Conservation (phyloP, 805 yeast genomes). For the Yamadazyma tumulicola region DNA sequence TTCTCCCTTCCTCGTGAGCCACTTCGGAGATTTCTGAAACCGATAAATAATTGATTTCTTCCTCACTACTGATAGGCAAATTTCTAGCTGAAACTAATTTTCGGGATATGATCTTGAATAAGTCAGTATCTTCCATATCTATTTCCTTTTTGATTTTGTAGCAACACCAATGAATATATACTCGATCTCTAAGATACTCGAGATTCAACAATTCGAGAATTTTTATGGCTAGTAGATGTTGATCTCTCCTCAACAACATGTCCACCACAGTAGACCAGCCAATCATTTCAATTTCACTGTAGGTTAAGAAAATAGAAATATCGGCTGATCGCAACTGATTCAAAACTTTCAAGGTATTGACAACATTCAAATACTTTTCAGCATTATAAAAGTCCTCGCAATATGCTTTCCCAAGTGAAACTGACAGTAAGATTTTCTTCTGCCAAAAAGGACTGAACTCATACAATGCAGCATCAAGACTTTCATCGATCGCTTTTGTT, state of each 20-base stretch:
- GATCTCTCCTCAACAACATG: conserved; percentile 55
- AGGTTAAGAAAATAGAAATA: conserved; percentile 68
- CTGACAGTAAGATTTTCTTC: conserved; percentile 74
- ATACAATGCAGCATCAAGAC: conserved; percentile 70
- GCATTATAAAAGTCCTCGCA: conserved; percentile 50
- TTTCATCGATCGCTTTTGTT: conserved; percentile 59
- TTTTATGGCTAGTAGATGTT: conserved; percentile 61
- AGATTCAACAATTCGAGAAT: conserved; percentile 48
- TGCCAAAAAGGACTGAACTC: conserved; percentile 82
- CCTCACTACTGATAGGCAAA: conserved; percentile 9
- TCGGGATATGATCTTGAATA: conserved; percentile 48
- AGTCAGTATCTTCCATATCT: conserved; percentile 54
- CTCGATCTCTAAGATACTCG: conserved; percentile 34
- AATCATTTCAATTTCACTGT: conserved; percentile 45
- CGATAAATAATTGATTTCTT: conserved; percentile 38
- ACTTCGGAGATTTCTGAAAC: conserved; percentile 56
- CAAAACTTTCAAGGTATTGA: conserved; percentile 61
- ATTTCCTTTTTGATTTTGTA: conserved; percentile 56
- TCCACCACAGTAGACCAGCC: conserved; percentile 56
- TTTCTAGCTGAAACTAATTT: conserved; percentile 34
- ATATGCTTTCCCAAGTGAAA: conserved; percentile 77
- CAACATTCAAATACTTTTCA: conserved; percentile 56
- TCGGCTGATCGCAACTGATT: conserved; percentile 65
- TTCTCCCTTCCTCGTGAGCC: conserved; percentile 81
- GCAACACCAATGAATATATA: conserved; percentile 81